Conservation (phyloP, 73 alveolate genomes). For the Paramecium pentaurelia region DNA sequence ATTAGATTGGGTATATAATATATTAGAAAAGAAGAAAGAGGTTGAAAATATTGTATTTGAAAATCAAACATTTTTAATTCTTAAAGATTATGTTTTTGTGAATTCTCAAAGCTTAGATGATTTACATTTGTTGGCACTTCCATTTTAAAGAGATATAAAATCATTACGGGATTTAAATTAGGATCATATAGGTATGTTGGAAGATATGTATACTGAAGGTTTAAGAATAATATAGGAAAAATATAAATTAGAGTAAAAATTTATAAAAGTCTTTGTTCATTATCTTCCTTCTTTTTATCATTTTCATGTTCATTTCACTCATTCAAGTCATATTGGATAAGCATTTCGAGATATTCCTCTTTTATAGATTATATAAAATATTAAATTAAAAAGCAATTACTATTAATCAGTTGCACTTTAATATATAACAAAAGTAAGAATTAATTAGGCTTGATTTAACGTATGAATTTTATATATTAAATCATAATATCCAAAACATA, state of each 20-base stretch:
- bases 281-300: neutral
- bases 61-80: neutral
- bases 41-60: neutral
- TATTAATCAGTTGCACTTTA: neutral
- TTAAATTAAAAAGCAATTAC: neutral
- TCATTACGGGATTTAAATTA: neutral
- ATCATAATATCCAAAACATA: neutral
- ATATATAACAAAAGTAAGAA: neutral
- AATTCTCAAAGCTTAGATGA: neutral
- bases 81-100: neutral
- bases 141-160: neutral
- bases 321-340: neutral
- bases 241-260: neutral
- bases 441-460: neutral
- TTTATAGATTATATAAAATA: neutral
- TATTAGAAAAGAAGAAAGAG: neutral
- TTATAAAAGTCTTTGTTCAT: neutral
- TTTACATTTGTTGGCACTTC: neutral
- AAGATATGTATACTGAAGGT: neutral
- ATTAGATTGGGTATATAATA: neutral
- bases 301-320: slow-evolving; percentile 8
- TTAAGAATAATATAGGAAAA: neutral
- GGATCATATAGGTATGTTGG: neutral
- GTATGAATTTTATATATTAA: neutral
- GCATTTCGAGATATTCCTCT: neutral